Conservation (phyloP, 1,284 basidiomycete species). For the Paramarasmius palmivorus region DNA sequence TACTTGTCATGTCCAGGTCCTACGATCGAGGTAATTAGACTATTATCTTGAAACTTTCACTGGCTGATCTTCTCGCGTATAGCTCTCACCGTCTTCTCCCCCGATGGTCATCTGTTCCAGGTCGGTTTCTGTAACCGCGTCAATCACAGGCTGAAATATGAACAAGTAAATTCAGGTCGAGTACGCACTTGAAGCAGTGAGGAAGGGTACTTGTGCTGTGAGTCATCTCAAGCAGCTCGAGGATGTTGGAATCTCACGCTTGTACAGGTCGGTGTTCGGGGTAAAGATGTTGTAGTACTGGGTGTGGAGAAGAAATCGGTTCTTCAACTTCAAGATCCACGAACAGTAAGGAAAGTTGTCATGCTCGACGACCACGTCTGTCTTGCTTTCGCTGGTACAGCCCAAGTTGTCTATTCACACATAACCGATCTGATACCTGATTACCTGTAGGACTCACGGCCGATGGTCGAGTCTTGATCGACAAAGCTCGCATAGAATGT, state of each 20-base stretch:
- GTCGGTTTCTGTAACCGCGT: slow-evolving; percentile 39
- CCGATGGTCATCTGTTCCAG: slow-evolving; percentile 93
- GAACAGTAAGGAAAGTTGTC: slow-evolving; percentile 97
- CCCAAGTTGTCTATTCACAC: neutral
- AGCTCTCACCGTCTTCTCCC: slow-evolving; percentile 94
- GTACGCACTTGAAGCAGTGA: slow-evolving; percentile 96
- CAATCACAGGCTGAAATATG: slow-evolving; percentile 13
- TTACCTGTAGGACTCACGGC: slow-evolving; percentile 82
- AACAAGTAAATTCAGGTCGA: slow-evolving; percentile 72
- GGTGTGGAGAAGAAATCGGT: slow-evolving; percentile 99
- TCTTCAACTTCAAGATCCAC: slow-evolving; percentile 95
- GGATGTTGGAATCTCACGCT: slow-evolving; percentile 3
- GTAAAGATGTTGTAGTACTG: slow-evolving; percentile 92
- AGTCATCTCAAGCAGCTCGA: slow-evolving; percentile 26
- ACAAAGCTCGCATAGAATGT: slow-evolving; percentile 97
- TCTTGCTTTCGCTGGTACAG: slow-evolving; percentile 92
- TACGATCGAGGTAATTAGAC: slow-evolving; percentile 85
- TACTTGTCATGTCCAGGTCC: slow-evolving; percentile 64
- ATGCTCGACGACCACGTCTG: slow-evolving; percentile 99
- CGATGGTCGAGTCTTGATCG: slow-evolving; percentile 96
- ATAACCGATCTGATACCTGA: slow-evolving; percentile 8
- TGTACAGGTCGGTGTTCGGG: slow-evolving; percentile 89
- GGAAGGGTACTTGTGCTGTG: slow-evolving; percentile 97
- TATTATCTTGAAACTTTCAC: too few relatives aligned
- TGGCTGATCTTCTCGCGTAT: slow-evolving; percentile 1